phyloP scores from a whole-genome alignment of 1,284 basidiomycete genomes.

The Hemileia vastatrix region DNA sequence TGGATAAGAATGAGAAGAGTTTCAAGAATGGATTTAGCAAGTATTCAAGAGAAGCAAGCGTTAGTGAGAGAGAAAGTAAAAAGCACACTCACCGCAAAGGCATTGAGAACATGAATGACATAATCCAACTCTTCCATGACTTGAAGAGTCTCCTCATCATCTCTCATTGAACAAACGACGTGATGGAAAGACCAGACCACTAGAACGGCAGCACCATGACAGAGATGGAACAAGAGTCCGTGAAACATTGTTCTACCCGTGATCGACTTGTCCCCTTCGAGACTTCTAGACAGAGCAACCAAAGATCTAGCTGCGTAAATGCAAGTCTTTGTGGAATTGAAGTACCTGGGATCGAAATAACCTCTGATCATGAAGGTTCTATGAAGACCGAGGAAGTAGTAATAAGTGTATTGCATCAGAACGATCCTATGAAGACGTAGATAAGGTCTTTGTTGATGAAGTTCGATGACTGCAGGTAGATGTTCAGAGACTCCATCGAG shows the following conservation, averaged over 20 bases:
- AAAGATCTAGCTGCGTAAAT: background rate
- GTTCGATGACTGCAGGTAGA: background rate
- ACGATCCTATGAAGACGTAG: background rate
- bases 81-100: background rate
- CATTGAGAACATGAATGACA: background rate
- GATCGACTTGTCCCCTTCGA: background rate
- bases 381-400: background rate
- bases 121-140: background rate
- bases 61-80: no score
- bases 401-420: background rate
- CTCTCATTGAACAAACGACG: background rate
- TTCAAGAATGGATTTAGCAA: background rate
- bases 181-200: background rate
- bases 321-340: background rate
- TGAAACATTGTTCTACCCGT: background rate
- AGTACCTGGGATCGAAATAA: background rate
- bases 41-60: background rate
- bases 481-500: background rate
- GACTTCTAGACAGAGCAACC: background rate
- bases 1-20: background rate
- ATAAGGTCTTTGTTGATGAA: background rate
- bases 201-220: background rate
- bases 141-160: background rate
- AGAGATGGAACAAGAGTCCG: background rate
- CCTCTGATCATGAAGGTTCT: background rate